Conservation (phyloP, 106 monocot genomes). For the Vanilla planifolia region DNA sequence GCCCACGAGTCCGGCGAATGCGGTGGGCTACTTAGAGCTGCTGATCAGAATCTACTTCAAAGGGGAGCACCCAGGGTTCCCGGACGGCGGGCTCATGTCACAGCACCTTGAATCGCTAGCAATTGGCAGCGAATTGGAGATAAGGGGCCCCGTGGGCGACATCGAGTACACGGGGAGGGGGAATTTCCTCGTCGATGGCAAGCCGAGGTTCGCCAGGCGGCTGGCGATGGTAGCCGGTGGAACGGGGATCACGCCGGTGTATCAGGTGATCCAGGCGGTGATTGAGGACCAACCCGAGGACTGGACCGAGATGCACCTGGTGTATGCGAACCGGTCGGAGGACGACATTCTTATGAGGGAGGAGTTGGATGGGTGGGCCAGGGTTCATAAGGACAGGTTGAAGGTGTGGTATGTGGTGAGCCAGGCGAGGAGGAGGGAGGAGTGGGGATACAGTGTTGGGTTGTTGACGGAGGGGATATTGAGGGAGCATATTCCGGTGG, state of each 20-base stretch:
- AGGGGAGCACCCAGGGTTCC: no score
- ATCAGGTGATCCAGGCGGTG: constrained; percentile 86
- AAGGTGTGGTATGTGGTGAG: constrained; percentile 86
- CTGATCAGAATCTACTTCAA: constrained; percentile 79
- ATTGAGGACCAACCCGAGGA: constrained; percentile 55
- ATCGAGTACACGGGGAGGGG: constrained; percentile 87
- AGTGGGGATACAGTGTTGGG: constrained; percentile 71
- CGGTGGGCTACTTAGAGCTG: constrained; percentile 75
- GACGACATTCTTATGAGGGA: constrained; percentile 74
- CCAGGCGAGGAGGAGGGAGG: constrained; percentile 21
- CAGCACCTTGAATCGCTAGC: constrained; percentile 70
- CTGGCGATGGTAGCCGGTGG: constrained; percentile 92
- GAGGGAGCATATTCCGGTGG: constrained; percentile 53
- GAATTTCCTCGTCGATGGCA: constrained; percentile 55
- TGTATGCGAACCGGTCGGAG: constrained; percentile 80
- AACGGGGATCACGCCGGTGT: constrained; percentile 89
- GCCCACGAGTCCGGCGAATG: constrained; percentile 65
- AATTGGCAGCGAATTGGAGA: constrained; percentile 40
- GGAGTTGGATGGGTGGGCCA: constrained; percentile 69
- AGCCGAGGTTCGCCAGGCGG: constrained; percentile 35
- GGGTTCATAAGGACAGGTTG: constrained; percentile 32
- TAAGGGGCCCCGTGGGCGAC: constrained; percentile 86
- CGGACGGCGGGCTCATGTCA: constrained; percentile 82
- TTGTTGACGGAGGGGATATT: constrained; percentile 45
- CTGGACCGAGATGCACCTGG: constrained; percentile 75